Evolutionary conservation across 1,284 basidiomycete genomes (phyloP).

Genomic region (Marasmius fiardii): DNA sequence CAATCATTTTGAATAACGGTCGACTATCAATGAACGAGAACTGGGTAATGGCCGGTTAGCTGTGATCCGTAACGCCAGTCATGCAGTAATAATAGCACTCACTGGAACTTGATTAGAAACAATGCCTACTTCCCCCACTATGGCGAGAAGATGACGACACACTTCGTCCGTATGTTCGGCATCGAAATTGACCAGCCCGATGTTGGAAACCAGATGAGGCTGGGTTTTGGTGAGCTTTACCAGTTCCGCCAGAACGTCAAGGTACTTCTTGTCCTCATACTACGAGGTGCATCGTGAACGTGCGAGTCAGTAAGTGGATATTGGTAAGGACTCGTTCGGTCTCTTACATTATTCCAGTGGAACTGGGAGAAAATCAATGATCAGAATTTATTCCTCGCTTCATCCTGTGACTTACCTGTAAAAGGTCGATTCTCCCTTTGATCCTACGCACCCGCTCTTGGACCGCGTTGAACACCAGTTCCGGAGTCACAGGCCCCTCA

Average conservation of each 20-base stretch:
- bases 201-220: conserved; percentile 40
- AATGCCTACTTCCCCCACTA: conserved; percentile 44
- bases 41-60: conserved; percentile 24
- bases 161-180: conserved; percentile 53
- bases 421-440: conserved; percentile 14
- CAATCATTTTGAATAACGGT: conserved; percentile 53
- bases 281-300: conserved; percentile 28
- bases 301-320: conserved; percentile 18
- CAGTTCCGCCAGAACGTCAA: conserved; percentile 46
- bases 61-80: background rate
- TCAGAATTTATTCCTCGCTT: background rate
- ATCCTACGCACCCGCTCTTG: conserved; percentile 13
- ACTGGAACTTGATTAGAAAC: conserved; percentile 68
- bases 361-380: conserved; percentile 9
- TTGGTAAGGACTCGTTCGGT: background rate
- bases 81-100: conserved; percentile 1
- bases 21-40: conserved; percentile 61
- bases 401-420: conserved; percentile 11
- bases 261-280: conserved; percentile 54
- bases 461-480: conserved; percentile 15
- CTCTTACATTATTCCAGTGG: conserved; percentile 17
- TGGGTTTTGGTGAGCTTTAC: conserved; percentile 28
- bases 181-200: conserved; percentile 66
- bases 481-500: conserved; percentile 4
- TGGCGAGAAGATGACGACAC: conserved; percentile 37